phyloP scores from a whole-genome alignment of 108 stramenopile species.

The Fragilaria radians region DNA sequence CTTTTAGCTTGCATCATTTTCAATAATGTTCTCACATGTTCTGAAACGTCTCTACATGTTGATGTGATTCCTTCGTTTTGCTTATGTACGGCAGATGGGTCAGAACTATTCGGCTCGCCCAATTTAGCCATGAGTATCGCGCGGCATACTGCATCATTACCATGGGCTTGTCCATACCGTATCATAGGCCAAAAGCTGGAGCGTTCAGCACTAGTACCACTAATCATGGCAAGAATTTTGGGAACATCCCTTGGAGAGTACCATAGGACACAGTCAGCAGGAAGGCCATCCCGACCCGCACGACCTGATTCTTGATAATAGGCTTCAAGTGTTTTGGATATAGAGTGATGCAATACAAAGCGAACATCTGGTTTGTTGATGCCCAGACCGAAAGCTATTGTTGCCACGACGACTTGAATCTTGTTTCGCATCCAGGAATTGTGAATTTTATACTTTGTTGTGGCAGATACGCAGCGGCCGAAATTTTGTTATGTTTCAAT shows the following conservation, averaged over 20 bases:
- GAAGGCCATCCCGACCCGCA: constrained; percentile 89
- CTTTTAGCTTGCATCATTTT: constrained; percentile 31
- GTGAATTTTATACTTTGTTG: constrained; percentile 56
- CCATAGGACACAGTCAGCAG: constrained; percentile 77
- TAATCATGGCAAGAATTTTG: constrained; percentile 58
- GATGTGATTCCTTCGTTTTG: constrained; percentile 27
- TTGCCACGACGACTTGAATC: constrained; percentile 89
- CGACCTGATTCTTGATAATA: constrained; percentile 96
- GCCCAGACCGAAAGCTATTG: constrained; percentile 96
- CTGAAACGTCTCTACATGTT: constrained; percentile 40
- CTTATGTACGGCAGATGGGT: constrained; percentile 1
- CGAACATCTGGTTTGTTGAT: constrained; percentile 87
- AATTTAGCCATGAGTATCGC: constrained; percentile 52
- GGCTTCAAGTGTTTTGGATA: constrained; percentile 86
- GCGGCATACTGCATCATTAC: constrained; percentile 62
- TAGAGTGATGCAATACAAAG: constrained; percentile 77
- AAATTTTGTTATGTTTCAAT: constrained; percentile 68
- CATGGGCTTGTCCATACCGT: constrained; percentile 61
- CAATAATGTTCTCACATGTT: constrained; percentile 46
- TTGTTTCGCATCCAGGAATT: constrained; percentile 80
- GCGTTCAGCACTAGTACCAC: constrained; percentile 42
- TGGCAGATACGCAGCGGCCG: constrained; percentile 43
- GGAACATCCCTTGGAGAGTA: constrained; percentile 61
- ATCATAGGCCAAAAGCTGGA: constrained; percentile 58
- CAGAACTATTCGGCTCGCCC: constrained; percentile 42